A percentile compares a stretch with the other conserved stretches of the same genome.
phyloP scores from a whole-genome alignment of 2,329 filamentous ascomycete genomes.

The Colletotrichum lindemuthianum region DNA sequence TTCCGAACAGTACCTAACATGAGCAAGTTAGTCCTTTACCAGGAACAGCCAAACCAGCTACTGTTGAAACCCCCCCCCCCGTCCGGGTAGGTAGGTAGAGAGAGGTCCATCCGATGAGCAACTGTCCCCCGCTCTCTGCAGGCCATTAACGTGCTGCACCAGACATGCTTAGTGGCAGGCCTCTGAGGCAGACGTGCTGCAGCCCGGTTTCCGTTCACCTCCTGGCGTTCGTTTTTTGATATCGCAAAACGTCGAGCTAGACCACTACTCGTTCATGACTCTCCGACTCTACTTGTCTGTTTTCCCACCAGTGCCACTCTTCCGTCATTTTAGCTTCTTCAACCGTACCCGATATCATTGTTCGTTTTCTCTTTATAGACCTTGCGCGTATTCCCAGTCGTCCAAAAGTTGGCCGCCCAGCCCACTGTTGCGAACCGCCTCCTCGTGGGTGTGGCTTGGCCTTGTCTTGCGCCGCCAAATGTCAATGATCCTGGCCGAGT shows the following conservation, averaged over 20 bases:
- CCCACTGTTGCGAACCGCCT: constrained; percentile 26
- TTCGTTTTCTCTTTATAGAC: neutral
- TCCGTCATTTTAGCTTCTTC: constrained; percentile 22
- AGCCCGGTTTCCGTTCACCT: constrained; percentile 18
- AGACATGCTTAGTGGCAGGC: constrained; percentile 22
- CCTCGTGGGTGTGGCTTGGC: constrained; percentile 34
- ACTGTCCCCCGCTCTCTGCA: no score
- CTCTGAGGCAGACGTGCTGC: constrained; percentile 34
- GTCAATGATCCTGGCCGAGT: constrained; percentile 34
- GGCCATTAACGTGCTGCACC: neutral
- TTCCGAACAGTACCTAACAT: no score
- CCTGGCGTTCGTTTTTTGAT: constrained; percentile 17
- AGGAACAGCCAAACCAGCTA: no score
- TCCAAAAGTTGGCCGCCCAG: constrained; percentile 29
- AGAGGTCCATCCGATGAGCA: no score
- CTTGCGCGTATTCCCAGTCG: constrained; percentile 13
- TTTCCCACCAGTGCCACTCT: constrained; percentile 21
- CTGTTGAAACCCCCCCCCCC: no score
- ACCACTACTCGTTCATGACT: constrained; percentile 17
- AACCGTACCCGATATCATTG: neutral
- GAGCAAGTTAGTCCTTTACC: no score
- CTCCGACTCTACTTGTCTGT: constrained; percentile 18
- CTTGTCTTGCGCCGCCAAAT: constrained; percentile 36
- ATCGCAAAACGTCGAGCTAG: constrained; percentile 34
- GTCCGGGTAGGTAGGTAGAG: no score